phyloP scores from a whole-genome alignment of 495 filamentous ascomycete genomes.

The Podospora comata region DNA sequence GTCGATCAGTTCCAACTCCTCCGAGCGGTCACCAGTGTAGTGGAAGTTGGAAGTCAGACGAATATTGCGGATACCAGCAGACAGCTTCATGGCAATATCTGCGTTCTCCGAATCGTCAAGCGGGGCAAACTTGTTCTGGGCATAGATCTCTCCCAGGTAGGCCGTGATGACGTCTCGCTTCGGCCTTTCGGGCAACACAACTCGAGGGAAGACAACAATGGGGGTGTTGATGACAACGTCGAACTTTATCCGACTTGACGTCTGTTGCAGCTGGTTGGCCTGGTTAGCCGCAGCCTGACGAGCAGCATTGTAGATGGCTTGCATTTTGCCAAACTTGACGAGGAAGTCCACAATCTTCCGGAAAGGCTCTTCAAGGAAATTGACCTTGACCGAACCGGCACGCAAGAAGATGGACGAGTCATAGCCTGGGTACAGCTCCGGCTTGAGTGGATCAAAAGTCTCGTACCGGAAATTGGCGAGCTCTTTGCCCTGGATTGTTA shows the following conservation, averaged over 20 bases:
- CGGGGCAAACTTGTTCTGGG: constrained; percentile 83
- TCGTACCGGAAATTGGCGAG: constrained; percentile 98
- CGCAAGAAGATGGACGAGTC: constrained; percentile 85
- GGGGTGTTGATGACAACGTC: constrained; percentile 91
- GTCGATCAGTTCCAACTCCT: constrained; percentile 93
- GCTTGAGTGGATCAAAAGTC: constrained; percentile 75
- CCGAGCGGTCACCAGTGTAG: constrained; percentile 64
- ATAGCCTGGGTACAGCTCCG: constrained; percentile 81
- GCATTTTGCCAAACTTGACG: constrained; percentile 99
- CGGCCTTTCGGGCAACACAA: constrained; percentile 55
- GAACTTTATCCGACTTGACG: constrained; percentile 83
- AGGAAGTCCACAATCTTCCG: constrained; percentile 97
- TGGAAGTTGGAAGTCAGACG: constrained; percentile 86
- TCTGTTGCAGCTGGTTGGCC: constrained; percentile 87
- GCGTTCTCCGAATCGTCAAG: constrained; percentile 68
- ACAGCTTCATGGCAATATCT: constrained; percentile 80
- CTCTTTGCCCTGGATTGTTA: constrained; percentile 92
- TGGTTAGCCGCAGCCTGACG: constrained; percentile 92
- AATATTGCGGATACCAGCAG: constrained; percentile 87
- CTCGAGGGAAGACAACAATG: constrained; percentile 86
- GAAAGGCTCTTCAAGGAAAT: constrained; percentile 94
- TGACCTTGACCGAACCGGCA: constrained; percentile 91
- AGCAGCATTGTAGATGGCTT: constrained; percentile 96
- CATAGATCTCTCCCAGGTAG: constrained; percentile 95
- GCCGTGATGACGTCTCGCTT: constrained; percentile 81